A percentile compares a stretch with the other conserved stretches of the same genome.
Evolutionary conservation across 495 filamentous ascomycete genomes (phyloP).

Genomic region (Penicillium chermesinum): DNA sequence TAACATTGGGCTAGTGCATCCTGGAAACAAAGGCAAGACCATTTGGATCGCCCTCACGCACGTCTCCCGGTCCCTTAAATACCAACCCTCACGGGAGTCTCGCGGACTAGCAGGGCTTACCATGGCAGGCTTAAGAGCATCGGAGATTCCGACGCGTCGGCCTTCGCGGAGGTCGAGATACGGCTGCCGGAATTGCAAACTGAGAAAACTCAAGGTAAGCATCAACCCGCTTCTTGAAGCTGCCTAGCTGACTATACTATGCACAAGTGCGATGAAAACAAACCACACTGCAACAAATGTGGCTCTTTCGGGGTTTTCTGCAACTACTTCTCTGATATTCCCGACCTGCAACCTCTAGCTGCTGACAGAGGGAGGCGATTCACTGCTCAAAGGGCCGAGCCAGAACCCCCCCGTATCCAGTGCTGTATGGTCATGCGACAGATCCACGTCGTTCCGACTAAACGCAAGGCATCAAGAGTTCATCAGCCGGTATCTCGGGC

Average conservation of each 20-base stretch:
- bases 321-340: conserved; percentile 33
- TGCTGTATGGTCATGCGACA: conserved; percentile 29
- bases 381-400: conserved; percentile 11
- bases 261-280: conserved; percentile 42
- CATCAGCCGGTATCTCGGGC: conserved; percentile 32
- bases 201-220: conserved; percentile 44
- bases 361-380: conserved; percentile 18
- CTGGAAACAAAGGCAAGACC: too few relatives aligned
- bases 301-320: conserved; percentile 38
- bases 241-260: conserved; percentile 8
- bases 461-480: conserved; percentile 35
- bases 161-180: conserved; percentile 28
- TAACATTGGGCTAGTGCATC: too few relatives aligned
- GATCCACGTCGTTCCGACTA: conserved; percentile 28
- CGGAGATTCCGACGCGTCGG: neutral
- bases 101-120: too few relatives aligned
- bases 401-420: conserved; percentile 21
- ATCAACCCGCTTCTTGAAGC: conserved; percentile 1
- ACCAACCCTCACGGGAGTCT: too few relatives aligned
- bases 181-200: conserved; percentile 49
- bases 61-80: too few relatives aligned
- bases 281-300: conserved; percentile 43
- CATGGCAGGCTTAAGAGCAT: too few relatives aligned
- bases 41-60: too few relatives aligned
- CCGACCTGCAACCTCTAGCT: conserved; percentile 35